phyloP scores from a whole-genome alignment of 805 yeast species.

The Cyberlindnera lachancei region DNA sequence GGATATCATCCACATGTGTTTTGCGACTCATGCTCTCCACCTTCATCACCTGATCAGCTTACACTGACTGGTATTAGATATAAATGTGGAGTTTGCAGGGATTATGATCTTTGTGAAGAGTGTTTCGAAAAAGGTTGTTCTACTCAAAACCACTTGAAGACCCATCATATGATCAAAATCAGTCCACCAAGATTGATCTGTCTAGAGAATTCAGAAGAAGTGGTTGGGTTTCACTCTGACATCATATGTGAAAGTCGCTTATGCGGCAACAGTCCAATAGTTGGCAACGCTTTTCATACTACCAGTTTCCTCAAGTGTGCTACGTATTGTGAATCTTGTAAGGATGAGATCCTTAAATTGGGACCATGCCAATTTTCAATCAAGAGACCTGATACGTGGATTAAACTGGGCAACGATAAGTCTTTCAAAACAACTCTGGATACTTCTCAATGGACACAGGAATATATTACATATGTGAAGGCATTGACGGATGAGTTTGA shows the following conservation, averaged over 20 bases:
- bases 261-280: background rate
- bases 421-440: too few species aligned
- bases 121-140: background rate
- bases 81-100: background rate
- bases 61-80: background rate
- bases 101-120: background rate
- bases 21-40: background rate
- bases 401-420: too few species aligned
- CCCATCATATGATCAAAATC: background rate
- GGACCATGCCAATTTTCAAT: background rate
- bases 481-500: conserved; percentile 2
- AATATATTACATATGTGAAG: background rate
- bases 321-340: background rate
- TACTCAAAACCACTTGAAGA: background rate
- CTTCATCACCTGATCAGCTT: background rate
- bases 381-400: too few species aligned
- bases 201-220: background rate
- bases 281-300: background rate
- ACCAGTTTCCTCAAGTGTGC: background rate
- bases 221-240: background rate
- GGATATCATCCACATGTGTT: conserved; percentile 5
- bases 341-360: background rate
- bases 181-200: background rate
- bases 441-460: background rate
- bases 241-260: background rate